These are phyloP conservation scores for Neopestalotiopsis sp. DNA, from an alignment of 2,329 filamentous ascomycete species.

Conservation along the genomic window DNA sequence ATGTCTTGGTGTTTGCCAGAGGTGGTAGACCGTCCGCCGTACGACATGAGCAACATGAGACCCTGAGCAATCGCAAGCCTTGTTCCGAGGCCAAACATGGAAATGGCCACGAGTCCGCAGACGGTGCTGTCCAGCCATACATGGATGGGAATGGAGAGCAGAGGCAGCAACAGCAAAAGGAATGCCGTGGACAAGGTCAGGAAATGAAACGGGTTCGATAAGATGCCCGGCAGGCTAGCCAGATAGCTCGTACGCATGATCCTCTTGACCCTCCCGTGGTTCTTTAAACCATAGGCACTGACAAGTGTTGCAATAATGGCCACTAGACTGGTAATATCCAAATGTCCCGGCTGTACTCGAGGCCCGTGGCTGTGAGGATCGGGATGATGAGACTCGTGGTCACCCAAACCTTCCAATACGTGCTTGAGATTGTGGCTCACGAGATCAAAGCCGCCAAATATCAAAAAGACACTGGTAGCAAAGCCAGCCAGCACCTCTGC, in stretches of 20 bases:
- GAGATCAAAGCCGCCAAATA: slow-evolving; percentile 97
- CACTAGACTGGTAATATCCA: slow-evolving; percentile 81
- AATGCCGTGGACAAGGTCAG: slow-evolving; percentile 87
- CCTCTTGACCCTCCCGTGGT: slow-evolving; percentile 90
- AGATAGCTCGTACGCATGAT: slow-evolving; percentile 88
- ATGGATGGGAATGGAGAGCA: slow-evolving; percentile 82
- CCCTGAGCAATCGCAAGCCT: slow-evolving; percentile 86
- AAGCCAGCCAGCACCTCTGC: slow-evolving; percentile 95
- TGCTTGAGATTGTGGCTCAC: slow-evolving; percentile 94
- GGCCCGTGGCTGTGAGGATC: slow-evolving; percentile 56
- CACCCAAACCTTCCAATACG: slow-evolving; percentile 74
- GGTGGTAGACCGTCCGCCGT: slow-evolving; percentile 49
- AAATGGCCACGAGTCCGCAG: slow-evolving; percentile 79
- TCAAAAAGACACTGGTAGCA: slow-evolving; percentile 90
- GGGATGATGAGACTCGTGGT: slow-evolving; percentile 75
- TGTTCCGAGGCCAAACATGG: slow-evolving; percentile 87
- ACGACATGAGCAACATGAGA: slow-evolving; percentile 95
- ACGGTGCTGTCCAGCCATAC: slow-evolving; percentile 83
- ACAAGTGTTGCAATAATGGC: slow-evolving; percentile 84
- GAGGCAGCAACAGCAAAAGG: slow-evolving; percentile 79
- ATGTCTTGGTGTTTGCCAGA: slow-evolving; percentile 41
- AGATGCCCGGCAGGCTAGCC: slow-evolving; percentile 79
- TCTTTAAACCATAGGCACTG: slow-evolving; percentile 85
- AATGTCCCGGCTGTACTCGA: slow-evolving; percentile 71
- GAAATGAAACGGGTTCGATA: slow-evolving; percentile 95